Base-by-base conservation (phyloP, 345 rosid species). In the Sapria himalayana region DNA sequence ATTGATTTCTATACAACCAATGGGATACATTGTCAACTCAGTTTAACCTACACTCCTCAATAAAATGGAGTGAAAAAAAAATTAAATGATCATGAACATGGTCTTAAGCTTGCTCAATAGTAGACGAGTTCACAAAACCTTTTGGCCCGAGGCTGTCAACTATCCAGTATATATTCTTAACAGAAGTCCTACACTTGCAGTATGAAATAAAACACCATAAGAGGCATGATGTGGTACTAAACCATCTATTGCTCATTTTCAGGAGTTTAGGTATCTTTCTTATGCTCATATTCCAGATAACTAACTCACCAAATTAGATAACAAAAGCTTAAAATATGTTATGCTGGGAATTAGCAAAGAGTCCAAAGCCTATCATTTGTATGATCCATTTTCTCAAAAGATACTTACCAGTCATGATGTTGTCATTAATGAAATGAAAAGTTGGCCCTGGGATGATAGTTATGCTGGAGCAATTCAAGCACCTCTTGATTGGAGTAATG, bases 301-400 rank as follows among this genome's bases (percentile, higher is more conserved):
- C 10, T 17, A 37, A 37, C 4, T 4, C 4, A 33, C n/a, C n/a
- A 33, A 33, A 4, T 12, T 33, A 4, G 4, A 33, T 12, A 33
- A 33, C n/a, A 33, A 33, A 27, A 27, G 31, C 36, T 33, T 33
- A 12, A 33, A 12, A 4, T 33, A 12, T 33, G 36, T 33, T 4
- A 4, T 33, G n/a, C 14, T 33, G 7, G 12, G 14, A 33, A 12
- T 33, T 12, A 4, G 36, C 14, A 15, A 37, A 9, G 29, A 21
- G 44, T 40, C 1, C 15, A 21, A 40, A 22, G 44, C 29, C 6
- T 40, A 40, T 12, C 1, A 2, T 4, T 15, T 40, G 16, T 22
- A 40, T 40, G 29, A 40, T 40, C 29, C 44, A 21, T 10, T 15
- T 22, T 40, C 44, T 21, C 29, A 23, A 40, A 22, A 22, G 44